These are phyloP conservation scores for Dalbergia oliveri DNA, from an alignment of 306 rosid species.

Conservation along the genomic window DNA sequence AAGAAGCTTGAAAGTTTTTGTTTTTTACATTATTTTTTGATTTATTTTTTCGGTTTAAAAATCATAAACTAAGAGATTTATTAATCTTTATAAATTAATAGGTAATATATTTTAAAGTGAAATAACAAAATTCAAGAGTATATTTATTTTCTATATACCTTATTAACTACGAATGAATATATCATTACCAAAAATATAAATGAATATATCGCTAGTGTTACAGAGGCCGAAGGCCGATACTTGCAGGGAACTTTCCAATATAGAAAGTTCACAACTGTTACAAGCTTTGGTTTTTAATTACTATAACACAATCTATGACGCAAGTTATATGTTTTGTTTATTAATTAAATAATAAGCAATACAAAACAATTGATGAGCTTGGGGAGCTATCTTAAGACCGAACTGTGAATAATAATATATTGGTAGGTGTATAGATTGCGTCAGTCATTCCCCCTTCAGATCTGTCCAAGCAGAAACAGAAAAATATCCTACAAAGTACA, in stretches of 20 bases:
- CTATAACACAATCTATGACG: background rate
- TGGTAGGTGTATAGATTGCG: background rate
- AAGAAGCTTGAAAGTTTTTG: too few species aligned
- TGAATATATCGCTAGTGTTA: background rate
- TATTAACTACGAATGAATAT: background rate
- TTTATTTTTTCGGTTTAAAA: too few species aligned
- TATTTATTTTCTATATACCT: background rate
- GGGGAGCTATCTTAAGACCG: background rate
- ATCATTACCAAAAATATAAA: too few species aligned
- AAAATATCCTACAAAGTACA: too few species aligned
- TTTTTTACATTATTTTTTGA: too few species aligned
- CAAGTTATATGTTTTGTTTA: background rate
- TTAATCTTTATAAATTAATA: too few species aligned
- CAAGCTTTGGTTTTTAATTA: background rate
- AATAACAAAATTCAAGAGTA: background rate
- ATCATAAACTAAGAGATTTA: too few species aligned
- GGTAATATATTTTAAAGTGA: too few species aligned
- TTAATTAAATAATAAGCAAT: background rate
- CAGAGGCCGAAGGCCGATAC: background rate
- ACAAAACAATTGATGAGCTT: background rate
- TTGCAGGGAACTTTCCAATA: background rate
- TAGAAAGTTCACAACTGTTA: background rate
- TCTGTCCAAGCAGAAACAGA: background rate
- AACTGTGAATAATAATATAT: background rate
- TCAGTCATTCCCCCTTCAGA: background rate